phyloP scores from a whole-genome alignment of 345 rosid genomes.

The Odontarrhena argentea region DNA sequence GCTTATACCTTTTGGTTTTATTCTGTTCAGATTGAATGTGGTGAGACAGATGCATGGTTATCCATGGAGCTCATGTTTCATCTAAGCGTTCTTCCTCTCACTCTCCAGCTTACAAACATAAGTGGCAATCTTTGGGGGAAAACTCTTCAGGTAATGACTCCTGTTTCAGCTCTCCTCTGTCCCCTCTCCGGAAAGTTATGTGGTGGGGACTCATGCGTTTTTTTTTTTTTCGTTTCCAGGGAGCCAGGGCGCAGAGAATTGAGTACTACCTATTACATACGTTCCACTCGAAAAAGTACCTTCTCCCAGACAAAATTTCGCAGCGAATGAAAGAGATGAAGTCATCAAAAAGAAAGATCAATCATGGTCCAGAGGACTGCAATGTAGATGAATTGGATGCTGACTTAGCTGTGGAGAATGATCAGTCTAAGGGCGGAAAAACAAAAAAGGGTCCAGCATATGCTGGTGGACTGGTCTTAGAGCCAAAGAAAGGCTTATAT shows the following conservation, averaged over 20 bases:
- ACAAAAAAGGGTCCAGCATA: slow-evolving; percentile 90
- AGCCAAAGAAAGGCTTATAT: slow-evolving; percentile 93
- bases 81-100: slow-evolving; percentile 94
- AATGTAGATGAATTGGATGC: slow-evolving; percentile 52
- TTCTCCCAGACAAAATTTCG: slow-evolving; percentile 86
- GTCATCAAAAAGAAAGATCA: slow-evolving; percentile 56
- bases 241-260: slow-evolving; percentile 97
- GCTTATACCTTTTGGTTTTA: slow-evolving; percentile 23
- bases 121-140: slow-evolving; percentile 99
- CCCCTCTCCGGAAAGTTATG: not conserved
- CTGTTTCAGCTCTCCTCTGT: slow-evolving; percentile 18
- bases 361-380: slow-evolving; percentile 50
- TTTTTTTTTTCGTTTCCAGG: slow-evolving; percentile 51
- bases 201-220: slow-evolving; percentile 16
- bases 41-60: slow-evolving; percentile 98
- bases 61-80: slow-evolving; percentile 99
- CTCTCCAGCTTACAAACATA: slow-evolving; percentile 95
- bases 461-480: slow-evolving; percentile 95
- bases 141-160: slow-evolving; percentile 84
- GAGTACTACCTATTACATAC: slow-evolving; percentile 94
- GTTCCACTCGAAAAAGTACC: slow-evolving; percentile 84
- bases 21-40: slow-evolving; percentile 77
- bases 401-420: slow-evolving; percentile 53
- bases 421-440: slow-evolving; percentile 50
- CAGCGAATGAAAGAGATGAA: slow-evolving; percentile 58